These are phyloP conservation scores for Senecio squalidus DNA, from an alignment of 140 eudicot species.

Conservation along the genomic window DNA sequence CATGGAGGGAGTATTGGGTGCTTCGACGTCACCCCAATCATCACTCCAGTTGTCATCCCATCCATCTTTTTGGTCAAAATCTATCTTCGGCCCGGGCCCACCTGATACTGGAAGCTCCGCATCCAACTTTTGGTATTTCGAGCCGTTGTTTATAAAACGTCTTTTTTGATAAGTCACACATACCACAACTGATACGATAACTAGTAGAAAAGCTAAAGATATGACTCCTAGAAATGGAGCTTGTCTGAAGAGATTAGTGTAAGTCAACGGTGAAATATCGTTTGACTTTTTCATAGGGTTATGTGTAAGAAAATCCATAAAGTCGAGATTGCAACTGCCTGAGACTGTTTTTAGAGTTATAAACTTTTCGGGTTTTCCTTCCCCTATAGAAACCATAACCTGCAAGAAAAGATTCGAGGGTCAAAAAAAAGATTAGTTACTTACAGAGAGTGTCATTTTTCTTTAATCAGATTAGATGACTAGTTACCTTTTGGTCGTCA, in stretches of 20 bases:
- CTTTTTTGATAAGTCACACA: constrained; percentile 33
- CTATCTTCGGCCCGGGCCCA: constrained; percentile 34
- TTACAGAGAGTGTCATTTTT: neutral
- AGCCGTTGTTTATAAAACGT: constrained; percentile 32
- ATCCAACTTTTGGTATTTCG: constrained; percentile 60
- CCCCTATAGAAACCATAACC: constrained; percentile 58
- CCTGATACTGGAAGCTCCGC: constrained; percentile 62
- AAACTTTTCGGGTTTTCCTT: constrained; percentile 39
- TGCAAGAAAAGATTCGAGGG: neutral
- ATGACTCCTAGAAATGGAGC: constrained; percentile 40
- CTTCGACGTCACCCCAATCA: constrained; percentile 88
- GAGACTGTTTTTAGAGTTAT: constrained; percentile 46
- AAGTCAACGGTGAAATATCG: constrained; percentile 27
- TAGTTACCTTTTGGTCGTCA: neutral
- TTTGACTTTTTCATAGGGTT: constrained; percentile 33
- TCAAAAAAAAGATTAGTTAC: too few species aligned
- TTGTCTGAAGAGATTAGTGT: constrained; percentile 26
- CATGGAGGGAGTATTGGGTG: constrained; percentile 62
- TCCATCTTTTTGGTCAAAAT: constrained; percentile 40
- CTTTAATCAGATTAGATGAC: neutral
- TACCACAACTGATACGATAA: constrained; percentile 32
- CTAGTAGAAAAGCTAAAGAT: constrained; percentile 34
- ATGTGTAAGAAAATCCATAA: constrained; percentile 44
- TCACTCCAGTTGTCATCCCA: constrained; percentile 91
- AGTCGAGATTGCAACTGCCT: constrained; percentile 64